These are phyloP conservation scores for Boletus sp. DNA, from an alignment of 1,284 basidiomycete species.

Conservation along the genomic window DNA sequence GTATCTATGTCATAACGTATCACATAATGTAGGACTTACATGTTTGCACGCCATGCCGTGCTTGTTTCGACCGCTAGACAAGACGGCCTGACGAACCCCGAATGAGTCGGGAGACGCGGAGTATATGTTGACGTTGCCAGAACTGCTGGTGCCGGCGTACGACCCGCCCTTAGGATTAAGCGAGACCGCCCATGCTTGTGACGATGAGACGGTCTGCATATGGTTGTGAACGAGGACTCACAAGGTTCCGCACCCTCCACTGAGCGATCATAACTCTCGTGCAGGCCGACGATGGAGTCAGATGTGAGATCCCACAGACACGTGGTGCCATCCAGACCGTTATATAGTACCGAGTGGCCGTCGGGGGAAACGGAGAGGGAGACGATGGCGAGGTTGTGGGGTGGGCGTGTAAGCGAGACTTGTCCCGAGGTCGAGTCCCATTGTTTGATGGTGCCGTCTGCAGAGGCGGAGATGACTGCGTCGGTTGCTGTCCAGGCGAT, in stretches of 20 bases:
- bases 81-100: slow-evolving; percentile 53
- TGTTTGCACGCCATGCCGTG: slow-evolving; percentile 80
- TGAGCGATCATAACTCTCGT: slow-evolving; percentile 68
- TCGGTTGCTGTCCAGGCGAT: slow-evolving; percentile 72
- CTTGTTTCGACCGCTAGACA: slow-evolving; percentile 72
- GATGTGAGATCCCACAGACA: slow-evolving; percentile 65
- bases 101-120: slow-evolving; percentile 61
- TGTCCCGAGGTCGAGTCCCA: slow-evolving; percentile 68
- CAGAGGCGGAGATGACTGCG: slow-evolving; percentile 64
- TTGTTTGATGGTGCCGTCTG: slow-evolving; percentile 71
- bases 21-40: slow-evolving; percentile 48
- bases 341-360: slow-evolving; percentile 66
- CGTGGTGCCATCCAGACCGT: slow-evolving; percentile 79
- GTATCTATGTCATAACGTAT: slow-evolving; percentile 6
- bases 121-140: slow-evolving; percentile 69
- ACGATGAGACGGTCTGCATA: slow-evolving; percentile 1
- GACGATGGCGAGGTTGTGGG: slow-evolving; percentile 74
- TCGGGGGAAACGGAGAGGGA: slow-evolving; percentile 66
- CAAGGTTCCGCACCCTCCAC: slow-evolving; percentile 64
- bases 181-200: slow-evolving; percentile 76
- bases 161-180: slow-evolving; percentile 68
- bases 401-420: slow-evolving; percentile 57
- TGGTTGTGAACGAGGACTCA: slow-evolving; percentile 41
- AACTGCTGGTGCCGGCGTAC: slow-evolving; percentile 77
- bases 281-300: slow-evolving; percentile 57